A percentile compares a stretch with the other conserved stretches of the same genome.
phyloP scores from a whole-genome alignment of 306 rosid genomes.

The cucumber (Cucumis sativus) region DNA sequence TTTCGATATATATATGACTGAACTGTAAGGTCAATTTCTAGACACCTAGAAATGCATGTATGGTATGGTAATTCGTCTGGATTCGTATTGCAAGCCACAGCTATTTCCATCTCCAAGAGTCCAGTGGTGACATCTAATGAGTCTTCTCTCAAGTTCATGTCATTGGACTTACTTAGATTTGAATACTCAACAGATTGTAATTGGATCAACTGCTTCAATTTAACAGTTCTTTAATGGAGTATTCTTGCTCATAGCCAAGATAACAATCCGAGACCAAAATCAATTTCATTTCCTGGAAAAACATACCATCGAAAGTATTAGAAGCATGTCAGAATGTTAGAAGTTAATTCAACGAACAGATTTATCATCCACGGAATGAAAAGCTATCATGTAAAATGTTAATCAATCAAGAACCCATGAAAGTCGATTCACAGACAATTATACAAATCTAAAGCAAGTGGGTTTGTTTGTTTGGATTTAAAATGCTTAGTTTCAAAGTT shows the following conservation, averaged over 20 bases:
- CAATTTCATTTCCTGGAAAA: slow-evolving; percentile 64
- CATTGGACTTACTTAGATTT: background rate
- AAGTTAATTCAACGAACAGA: background rate
- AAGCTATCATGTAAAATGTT: background rate
- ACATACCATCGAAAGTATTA: background rate
- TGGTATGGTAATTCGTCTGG: background rate
- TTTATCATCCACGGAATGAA: background rate
- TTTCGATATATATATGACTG: background rate
- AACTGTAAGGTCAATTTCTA: background rate
- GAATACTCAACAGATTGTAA: background rate
- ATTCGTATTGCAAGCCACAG: background rate
- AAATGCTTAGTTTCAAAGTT: background rate
- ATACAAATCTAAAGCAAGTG: background rate
- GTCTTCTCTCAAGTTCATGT: background rate
- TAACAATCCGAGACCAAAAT: slow-evolving; percentile 81
- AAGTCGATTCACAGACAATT: background rate
- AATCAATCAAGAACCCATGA: background rate
- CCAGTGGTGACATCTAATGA: background rate
- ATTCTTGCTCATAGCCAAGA: slow-evolving; percentile 74
- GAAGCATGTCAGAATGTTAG: background rate
- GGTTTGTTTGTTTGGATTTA: background rate
- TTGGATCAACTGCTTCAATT: background rate
- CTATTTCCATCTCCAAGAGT: background rate
- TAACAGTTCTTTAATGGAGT: slow-evolving; percentile 31
- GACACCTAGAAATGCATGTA: background rate